Evolutionary conservation across 2,329 filamentous ascomycete species (phyloP).

Genomic region (Colletotrichum sublineola): DNA sequence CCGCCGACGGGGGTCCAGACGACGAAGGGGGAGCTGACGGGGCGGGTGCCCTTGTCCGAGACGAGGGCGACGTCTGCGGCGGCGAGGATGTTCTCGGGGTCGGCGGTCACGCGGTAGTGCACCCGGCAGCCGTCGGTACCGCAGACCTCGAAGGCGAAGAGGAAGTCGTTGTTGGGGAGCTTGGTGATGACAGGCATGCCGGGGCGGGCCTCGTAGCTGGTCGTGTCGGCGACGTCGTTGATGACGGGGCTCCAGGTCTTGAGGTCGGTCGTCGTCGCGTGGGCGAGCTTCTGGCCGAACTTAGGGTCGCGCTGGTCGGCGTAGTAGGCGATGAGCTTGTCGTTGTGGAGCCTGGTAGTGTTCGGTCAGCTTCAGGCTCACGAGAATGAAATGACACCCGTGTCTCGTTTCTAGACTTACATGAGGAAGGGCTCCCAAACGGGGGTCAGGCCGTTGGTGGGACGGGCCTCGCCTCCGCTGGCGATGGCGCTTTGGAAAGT

Average conservation of each 20-base stretch:
- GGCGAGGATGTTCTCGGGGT: constrained; percentile 53
- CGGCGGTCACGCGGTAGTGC: constrained; percentile 58
- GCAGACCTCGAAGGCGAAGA: constrained; percentile 75
- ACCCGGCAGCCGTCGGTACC: constrained; percentile 60
- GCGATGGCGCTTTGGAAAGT: constrained; percentile 76
- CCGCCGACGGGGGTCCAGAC: constrained; percentile 60
- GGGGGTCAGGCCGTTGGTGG: constrained; percentile 75
- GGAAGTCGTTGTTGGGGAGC: constrained; percentile 70
- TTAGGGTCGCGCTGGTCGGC: constrained; percentile 76
- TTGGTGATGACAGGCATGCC: constrained; percentile 75
- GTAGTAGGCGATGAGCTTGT: constrained; percentile 75
- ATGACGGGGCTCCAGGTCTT: constrained; percentile 66
- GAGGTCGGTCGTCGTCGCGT: constrained; percentile 72
- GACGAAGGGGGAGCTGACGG: constrained; percentile 57
- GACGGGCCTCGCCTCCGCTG: constrained; percentile 69
- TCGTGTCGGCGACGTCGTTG: constrained; percentile 72
- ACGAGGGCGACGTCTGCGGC: constrained; percentile 51
- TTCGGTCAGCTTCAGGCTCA: neutral
- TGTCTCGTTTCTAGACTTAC: constrained; percentile 43
- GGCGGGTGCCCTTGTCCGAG: constrained; percentile 48
- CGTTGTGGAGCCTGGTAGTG: constrained; percentile 63
- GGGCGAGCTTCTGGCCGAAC: constrained; percentile 77
- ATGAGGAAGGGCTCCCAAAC: constrained; percentile 81
- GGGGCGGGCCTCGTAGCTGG: constrained; percentile 70
- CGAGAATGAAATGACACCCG: neutral